Base-by-base conservation (phyloP, 2,329 filamentous ascomycete species). In the Aureobasidium sp. region DNA sequence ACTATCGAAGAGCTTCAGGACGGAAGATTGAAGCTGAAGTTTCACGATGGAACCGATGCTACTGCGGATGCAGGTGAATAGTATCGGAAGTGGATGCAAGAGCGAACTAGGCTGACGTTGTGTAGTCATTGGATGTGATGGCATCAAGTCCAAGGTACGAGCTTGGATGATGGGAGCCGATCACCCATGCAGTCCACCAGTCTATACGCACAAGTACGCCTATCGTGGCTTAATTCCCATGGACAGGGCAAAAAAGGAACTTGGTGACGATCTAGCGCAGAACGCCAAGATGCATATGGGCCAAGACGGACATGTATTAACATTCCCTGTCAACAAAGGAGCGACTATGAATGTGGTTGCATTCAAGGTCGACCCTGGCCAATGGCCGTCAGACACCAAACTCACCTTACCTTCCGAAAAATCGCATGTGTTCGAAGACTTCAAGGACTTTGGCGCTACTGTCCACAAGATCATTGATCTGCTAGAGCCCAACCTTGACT, bases 171-270 rank as follows among this genome's bases (percentile, higher is more conserved):
- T 87, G 5, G 72, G 86, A 2, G 67, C 74, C 2, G 70, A 74
- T 23, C 69, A 77, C 61, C 75, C 78, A 0, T 73, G 76, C 3
- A 71, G 77, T 0, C 68, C 75, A 27, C 74, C 83, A 0, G 68
- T 73, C 1, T 87, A 84, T 67, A 79, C 78, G 0, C 74, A 79
- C 33, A 83, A 85, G 63, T 82, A 82, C 69, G 85, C 81, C 35
- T 88, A 85, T 70, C 77, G 85, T 7, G 81, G 81, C 0, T 69
- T 88, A 2, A 75, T 87, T 1, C 81, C 84, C 0, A 87, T 87
- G 77, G 72, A 76, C 0, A 69, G 77, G 17, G 83, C 82, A 0
- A 68, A 74, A 0, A 68, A 73, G 11, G 74, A 76, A 2, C 64
- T 87, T 2, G 80, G 81, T 2, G 68, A 77, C 9, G 71, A 81